Percentiles rank a stretch among this genome's conserved stretches.
Conservation (phyloP, 306 rosid species). For the Glycine tomentella region DNA sequence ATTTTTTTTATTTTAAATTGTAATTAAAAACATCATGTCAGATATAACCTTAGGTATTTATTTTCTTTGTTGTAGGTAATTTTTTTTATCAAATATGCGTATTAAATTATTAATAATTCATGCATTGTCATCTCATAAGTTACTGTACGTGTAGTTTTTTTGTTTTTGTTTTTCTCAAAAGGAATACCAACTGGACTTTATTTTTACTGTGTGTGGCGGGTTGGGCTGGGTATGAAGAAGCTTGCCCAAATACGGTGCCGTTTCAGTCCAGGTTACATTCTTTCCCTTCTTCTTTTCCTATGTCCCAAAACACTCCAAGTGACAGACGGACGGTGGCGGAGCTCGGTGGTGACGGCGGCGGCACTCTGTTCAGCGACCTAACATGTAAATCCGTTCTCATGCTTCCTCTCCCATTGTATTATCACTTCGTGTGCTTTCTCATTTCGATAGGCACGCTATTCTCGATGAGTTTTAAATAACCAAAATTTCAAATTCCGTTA, state of each 20-base stretch:
- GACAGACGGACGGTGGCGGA: constrained; percentile 1
- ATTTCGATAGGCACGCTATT: neutral
- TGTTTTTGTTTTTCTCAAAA: no score
- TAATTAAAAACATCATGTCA: no score
- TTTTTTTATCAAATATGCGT: no score
- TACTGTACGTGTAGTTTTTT: no score
- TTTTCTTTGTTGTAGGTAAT: no score
- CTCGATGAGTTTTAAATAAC: neutral
- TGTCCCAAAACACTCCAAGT: neutral
- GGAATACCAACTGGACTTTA: no score
- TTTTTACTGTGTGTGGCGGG: neutral
- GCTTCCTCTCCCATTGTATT: neutral
- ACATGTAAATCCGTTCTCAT: neutral
- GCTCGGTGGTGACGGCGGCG: constrained; percentile 25
- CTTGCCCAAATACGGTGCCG: neutral
- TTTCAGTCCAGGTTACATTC: neutral
- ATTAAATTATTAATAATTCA: no score
- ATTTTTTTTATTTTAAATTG: no score
- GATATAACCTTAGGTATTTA: no score
- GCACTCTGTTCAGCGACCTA: neutral
- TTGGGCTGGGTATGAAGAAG: neutral
- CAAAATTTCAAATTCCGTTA: neutral
- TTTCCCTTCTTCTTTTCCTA: neutral
- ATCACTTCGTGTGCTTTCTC: neutral
- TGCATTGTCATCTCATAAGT: no score